Percentiles rank a stretch among this genome's conserved stretches.
Evolutionary conservation across 495 filamentous ascomycete genomes (phyloP).

Genomic region (Penicillium turbatum): DNA sequence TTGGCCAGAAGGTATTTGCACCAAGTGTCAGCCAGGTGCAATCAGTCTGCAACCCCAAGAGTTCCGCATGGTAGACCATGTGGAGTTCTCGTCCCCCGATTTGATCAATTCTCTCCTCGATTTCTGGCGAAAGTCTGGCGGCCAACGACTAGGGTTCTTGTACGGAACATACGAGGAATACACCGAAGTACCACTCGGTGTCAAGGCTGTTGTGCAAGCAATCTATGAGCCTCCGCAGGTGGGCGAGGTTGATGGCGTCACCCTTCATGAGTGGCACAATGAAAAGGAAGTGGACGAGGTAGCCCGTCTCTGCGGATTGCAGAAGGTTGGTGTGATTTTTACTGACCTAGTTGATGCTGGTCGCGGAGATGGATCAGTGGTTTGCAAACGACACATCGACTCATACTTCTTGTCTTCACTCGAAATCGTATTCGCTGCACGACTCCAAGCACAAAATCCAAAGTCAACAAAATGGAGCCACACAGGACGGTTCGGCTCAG

Average conservation of each 20-base stretch:
- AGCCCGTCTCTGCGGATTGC: slow-evolving; percentile 77
- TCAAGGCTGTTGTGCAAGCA: slow-evolving; percentile 95
- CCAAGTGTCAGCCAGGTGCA: slow-evolving; percentile 95
- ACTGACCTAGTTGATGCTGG: slow-evolving; percentile 88
- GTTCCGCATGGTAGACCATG: slow-evolving; percentile 98
- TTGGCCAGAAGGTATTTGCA: slow-evolving; percentile 98
- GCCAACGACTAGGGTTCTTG: slow-evolving; percentile 82
- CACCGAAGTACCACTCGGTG: slow-evolving; percentile 82
- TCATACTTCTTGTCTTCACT: slow-evolving; percentile 92
- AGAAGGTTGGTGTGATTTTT: slow-evolving; percentile 91
- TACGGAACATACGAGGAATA: slow-evolving; percentile 93
- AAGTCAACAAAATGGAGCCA: slow-evolving; percentile 97
- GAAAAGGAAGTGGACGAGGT: slow-evolving; percentile 79
- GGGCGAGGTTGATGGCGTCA: slow-evolving; percentile 86
- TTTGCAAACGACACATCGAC: slow-evolving; percentile 95
- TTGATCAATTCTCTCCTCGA: slow-evolving; percentile 84
- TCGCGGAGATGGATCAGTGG: slow-evolving; percentile 69
- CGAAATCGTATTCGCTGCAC: slow-evolving; percentile 83
- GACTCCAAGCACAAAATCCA: slow-evolving; percentile 80
- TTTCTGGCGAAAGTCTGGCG: slow-evolving; percentile 78
- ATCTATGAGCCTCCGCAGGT: slow-evolving; percentile 96
- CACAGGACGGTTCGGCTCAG: slow-evolving; percentile 87
- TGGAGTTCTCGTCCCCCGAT: slow-evolving; percentile 81
- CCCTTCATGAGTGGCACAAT: slow-evolving; percentile 81
- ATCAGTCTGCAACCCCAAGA: slow-evolving; percentile 92